phyloP scores from a whole-genome alignment of 164 flowering plant genomes.

The Euptelea pleiosperma region DNA sequence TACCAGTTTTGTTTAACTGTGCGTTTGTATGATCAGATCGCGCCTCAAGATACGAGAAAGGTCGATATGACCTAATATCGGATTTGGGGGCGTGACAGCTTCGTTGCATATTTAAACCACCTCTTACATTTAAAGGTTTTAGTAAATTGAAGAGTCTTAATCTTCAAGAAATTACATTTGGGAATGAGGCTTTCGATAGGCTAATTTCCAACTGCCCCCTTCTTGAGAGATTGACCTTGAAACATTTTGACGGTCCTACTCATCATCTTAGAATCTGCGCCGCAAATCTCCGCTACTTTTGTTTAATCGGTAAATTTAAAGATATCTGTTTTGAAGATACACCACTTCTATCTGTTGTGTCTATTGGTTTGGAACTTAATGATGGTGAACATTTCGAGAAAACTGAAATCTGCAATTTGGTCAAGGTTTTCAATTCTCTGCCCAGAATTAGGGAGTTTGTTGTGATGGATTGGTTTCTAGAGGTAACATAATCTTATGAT shows the following conservation, averaged over 20 bases:
- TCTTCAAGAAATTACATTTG: constrained; percentile 59
- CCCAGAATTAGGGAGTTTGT: constrained; percentile 51
- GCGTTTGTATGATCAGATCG: too few species aligned
- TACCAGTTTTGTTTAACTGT: too few species aligned
- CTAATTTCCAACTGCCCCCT: constrained; percentile 58
- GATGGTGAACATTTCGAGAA: constrained; percentile 55
- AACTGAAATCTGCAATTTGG: constrained; percentile 42
- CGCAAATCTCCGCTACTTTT: constrained; percentile 55
- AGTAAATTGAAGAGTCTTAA: constrained; percentile 38
- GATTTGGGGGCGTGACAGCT: too few species aligned
- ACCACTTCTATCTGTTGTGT: constrained; percentile 36
- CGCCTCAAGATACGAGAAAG: too few species aligned
- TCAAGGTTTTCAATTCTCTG: constrained; percentile 51
- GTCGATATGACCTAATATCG: too few species aligned
- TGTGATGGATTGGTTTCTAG: constrained; percentile 58
- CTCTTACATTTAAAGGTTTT: constrained; percentile 56
- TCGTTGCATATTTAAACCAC: constrained; percentile 61
- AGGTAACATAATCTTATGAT: constrained; percentile 37
- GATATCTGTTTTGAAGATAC: constrained; percentile 51
- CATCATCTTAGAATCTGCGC: constrained; percentile 48
- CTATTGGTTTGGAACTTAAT: too few species aligned
- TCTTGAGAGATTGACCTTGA: constrained; percentile 53
- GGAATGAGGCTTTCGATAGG: too few species aligned
- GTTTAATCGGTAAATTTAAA: constrained; percentile 58
- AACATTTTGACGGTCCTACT: constrained; percentile 50